phyloP scores from a whole-genome alignment of 129 eudicot species.

The Arctium minus region DNA sequence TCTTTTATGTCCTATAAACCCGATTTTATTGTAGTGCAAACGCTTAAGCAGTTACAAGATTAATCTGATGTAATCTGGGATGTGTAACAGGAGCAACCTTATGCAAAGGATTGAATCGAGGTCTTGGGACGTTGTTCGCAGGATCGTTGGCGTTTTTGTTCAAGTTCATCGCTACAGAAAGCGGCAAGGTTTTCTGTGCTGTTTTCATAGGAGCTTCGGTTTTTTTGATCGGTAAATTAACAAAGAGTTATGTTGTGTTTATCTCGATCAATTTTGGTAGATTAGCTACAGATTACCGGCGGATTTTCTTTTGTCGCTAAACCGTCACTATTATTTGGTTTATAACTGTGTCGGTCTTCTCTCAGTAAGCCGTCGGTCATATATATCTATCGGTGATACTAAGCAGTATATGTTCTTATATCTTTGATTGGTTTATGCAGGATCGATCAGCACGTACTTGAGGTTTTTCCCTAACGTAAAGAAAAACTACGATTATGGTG shows the following conservation, averaged over 20 bases:
- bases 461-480: slow-evolving; percentile 34
- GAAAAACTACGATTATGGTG: slow-evolving; percentile 42
- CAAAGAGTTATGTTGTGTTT: not conserved
- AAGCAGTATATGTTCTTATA: not conserved
- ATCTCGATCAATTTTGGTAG: not conserved
- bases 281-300: not conserved
- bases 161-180: slow-evolving; percentile 26
- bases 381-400: not conserved
- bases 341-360: no score
- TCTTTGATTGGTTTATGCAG: slow-evolving; percentile 17
- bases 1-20: not conserved
- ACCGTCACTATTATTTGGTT: not conserved
- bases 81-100: slow-evolving; percentile 36
- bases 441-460: slow-evolving; percentile 30
- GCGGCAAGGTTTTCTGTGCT: slow-evolving; percentile 33
- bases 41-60: no score
- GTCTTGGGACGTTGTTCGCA: slow-evolving; percentile 38
- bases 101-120: slow-evolving; percentile 45
- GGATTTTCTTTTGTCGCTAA: not conserved
- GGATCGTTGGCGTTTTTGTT: slow-evolving; percentile 35
- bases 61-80: not conserved
- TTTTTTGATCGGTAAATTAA: slow-evolving; percentile 28
- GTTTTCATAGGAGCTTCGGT: slow-evolving; percentile 34
- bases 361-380: no score
- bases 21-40: no score